These are phyloP conservation scores for Capsella rubella DNA, from an alignment of 441 rosid species.

Conservation along the genomic window DNA sequence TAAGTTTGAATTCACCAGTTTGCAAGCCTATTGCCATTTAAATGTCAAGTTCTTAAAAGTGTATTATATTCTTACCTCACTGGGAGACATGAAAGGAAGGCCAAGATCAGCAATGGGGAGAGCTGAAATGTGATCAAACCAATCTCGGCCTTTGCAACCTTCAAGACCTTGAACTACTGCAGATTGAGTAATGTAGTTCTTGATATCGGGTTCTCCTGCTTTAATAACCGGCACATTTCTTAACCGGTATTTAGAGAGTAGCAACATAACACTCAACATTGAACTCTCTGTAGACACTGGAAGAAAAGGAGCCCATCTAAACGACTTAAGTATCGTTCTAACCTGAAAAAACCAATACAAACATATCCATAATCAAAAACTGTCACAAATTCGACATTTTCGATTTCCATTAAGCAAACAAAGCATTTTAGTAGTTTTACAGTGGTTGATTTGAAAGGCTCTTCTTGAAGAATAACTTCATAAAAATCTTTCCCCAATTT, in stretches of 20 bases:
- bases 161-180: conserved; percentile 84
- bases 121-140: conserved; percentile 80
- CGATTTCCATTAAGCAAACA: neutral
- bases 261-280: conserved; percentile 82
- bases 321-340: conserved; percentile 69
- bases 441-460: conserved; percentile 88
- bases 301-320: conserved; percentile 83
- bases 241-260: conserved; percentile 83
- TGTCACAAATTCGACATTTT: neutral
- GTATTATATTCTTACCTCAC: conserved; percentile 52
- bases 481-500: conserved; percentile 78
- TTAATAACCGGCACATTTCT: conserved; percentile 84
- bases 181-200: conserved; percentile 88
- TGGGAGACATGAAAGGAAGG: conserved; percentile 77
- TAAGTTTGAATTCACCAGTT: neutral
- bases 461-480: conserved; percentile 78
- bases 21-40: neutral
- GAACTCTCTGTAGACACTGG: conserved; percentile 77
- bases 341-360: conserved; percentile 55
- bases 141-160: conserved; percentile 85
- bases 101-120: conserved; percentile 73
- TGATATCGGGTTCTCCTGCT: conserved; percentile 65
- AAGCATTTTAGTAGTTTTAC: conserved; percentile 48
- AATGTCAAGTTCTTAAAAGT: neutral
- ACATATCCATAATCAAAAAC: conserved; percentile 11